Evolutionary conservation across 1,284 basidiomycete species (phyloP).

Genomic region (Inonotus obliquus): DNA sequence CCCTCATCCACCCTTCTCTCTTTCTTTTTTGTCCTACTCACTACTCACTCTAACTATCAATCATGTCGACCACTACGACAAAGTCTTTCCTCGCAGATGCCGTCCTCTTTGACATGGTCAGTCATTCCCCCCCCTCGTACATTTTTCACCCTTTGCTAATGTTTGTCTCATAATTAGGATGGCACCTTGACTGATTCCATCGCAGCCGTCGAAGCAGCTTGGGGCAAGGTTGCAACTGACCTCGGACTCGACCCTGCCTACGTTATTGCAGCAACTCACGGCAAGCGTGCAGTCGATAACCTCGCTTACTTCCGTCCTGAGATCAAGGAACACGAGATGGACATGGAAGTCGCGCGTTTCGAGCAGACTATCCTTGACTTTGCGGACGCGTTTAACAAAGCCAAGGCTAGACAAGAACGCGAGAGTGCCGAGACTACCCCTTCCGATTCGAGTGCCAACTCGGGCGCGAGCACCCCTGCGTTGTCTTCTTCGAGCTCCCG

Average conservation of each 20-base stretch:
- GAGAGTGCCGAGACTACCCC: constrained; percentile 23
- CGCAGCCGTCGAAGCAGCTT: constrained; percentile 73
- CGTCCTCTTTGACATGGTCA: constrained; percentile 71
- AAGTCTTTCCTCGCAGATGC: constrained; percentile 46
- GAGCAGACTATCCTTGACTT: constrained; percentile 69
- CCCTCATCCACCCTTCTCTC: not conserved
- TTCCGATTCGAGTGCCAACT: constrained; percentile 25
- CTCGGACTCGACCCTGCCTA: constrained; percentile 61
- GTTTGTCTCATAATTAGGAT: constrained; percentile 38
- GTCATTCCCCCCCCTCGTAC: constrained; percentile 23
- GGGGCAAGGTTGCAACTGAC: constrained; percentile 70
- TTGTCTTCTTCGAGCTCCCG: constrained; percentile 39
- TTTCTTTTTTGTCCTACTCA: not conserved
- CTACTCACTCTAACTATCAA: not conserved
- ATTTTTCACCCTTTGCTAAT: not conserved
- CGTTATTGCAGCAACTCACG: constrained; percentile 72
- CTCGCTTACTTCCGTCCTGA: constrained; percentile 54
- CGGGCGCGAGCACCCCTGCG: constrained; percentile 38
- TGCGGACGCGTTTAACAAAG: constrained; percentile 54
- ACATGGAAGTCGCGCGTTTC: constrained; percentile 60
- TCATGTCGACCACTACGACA: not conserved
- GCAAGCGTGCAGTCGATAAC: constrained; percentile 69
- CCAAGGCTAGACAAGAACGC: constrained; percentile 20
- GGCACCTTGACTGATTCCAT: constrained; percentile 75
- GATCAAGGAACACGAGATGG: constrained; percentile 59